phyloP scores from a whole-genome alignment of 2,329 filamentous ascomycete species.

The Penicillium sp. region DNA sequence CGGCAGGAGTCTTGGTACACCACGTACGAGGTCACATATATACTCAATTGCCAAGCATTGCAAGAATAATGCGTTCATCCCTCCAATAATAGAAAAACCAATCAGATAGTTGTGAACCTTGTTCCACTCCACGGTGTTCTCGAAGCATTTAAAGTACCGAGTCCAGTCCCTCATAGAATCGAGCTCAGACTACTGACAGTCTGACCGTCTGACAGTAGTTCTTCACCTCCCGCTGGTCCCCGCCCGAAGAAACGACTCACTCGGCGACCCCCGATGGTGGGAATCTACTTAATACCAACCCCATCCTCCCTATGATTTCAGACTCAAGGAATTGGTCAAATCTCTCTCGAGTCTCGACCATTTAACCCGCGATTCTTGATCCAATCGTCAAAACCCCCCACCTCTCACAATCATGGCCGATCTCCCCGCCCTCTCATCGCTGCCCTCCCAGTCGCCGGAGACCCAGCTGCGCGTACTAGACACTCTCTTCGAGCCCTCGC shows the following conservation, averaged over 20 bases:
- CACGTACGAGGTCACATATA: conserved; percentile 8
- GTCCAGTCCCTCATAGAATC: too few species aligned
- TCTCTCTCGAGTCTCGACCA: not conserved
- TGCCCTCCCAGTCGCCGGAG: conserved; percentile 63
- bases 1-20: not conserved
- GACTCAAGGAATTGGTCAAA: not conserved
- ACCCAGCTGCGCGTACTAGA: conserved; percentile 67
- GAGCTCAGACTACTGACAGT: too few species aligned
- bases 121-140: not conserved
- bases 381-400: not conserved
- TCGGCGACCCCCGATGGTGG: conserved; percentile 31
- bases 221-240: conserved; percentile 16
- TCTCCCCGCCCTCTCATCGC: conserved; percentile 64
- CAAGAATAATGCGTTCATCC: too few species aligned
- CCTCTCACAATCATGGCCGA: conserved; percentile 29
- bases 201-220: too few species aligned
- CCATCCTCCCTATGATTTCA: not conserved
- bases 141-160: not conserved
- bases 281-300: conserved; percentile 10
- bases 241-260: conserved; percentile 15
- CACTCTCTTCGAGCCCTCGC: conserved; percentile 82
- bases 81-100: not conserved
- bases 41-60: not conserved
- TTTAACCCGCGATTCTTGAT: not conserved
- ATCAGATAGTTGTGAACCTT: not conserved